phyloP scores from a whole-genome alignment of 345 rosid genomes.

The Camelina sativa region DNA sequence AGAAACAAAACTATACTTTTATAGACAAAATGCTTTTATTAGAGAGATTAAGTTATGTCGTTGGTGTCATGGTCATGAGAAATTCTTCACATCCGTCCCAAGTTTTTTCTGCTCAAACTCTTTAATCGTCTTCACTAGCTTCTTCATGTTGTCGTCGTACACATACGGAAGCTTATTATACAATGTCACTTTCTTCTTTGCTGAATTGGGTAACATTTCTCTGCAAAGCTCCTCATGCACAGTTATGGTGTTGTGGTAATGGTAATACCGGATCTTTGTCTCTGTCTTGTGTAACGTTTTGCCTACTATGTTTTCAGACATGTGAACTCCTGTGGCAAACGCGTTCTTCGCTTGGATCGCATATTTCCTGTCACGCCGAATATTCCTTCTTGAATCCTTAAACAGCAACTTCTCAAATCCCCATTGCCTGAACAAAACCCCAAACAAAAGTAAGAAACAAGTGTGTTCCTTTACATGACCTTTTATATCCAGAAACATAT shows the following conservation, averaged over 20 bases:
- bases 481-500: too few relatives aligned
- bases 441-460: neutral
- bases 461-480: neutral
- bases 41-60: neutral
- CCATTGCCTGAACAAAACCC: constrained; percentile 66
- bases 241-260: constrained; percentile 76
- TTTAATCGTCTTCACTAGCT: constrained; percentile 59
- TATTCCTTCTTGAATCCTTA: constrained; percentile 69
- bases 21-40: constrained; percentile 41
- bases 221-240: constrained; percentile 70
- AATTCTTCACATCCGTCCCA: constrained; percentile 32
- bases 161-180: constrained; percentile 67
- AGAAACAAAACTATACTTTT: constrained; percentile 40
- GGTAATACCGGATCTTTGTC: constrained; percentile 72
- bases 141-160: constrained; percentile 74
- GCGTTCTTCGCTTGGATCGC: constrained; percentile 91
- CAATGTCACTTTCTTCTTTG: constrained; percentile 55
- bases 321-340: constrained; percentile 83
- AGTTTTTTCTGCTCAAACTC: constrained; percentile 60
- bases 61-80: constrained; percentile 29
- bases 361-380: constrained; percentile 80
- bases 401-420: constrained; percentile 86
- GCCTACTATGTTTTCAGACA: constrained; percentile 89
- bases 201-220: constrained; percentile 57
- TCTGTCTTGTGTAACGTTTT: constrained; percentile 80